These are phyloP conservation scores for Suillus placidus DNA, from an alignment of 768 basidiomycete genomes.

Conservation along the genomic window DNA sequence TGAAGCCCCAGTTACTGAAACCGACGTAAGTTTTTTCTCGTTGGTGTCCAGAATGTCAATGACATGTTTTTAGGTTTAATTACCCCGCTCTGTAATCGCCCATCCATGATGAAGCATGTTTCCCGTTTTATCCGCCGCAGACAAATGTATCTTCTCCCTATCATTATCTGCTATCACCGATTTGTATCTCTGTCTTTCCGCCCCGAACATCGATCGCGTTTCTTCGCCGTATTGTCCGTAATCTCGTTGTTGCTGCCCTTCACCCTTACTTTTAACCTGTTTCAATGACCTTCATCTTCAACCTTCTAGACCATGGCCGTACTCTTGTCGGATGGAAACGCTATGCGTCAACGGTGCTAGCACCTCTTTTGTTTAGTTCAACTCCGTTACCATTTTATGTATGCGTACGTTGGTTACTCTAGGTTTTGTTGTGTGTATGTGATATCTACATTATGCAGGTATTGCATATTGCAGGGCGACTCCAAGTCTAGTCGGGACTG, in stretches of 20 bases:
- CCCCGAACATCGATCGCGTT: constrained; percentile 8
- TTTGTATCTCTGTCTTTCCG: constrained; percentile 26
- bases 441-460: constrained; percentile 13
- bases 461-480: constrained; percentile 3
- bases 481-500: neutral
- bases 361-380: constrained; percentile 18
- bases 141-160: constrained; percentile 36
- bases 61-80: constrained; percentile 24
- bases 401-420: constrained; percentile 21
- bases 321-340: constrained; percentile 13
- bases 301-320: constrained; percentile 14
- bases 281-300: constrained; percentile 18
- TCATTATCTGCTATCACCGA: constrained; percentile 36
- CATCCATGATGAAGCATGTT: constrained; percentile 18
- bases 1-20: constrained; percentile 38
- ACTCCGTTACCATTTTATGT: constrained; percentile 19
- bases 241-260: constrained; percentile 16
- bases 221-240: constrained; percentile 23
- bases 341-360: constrained; percentile 7
- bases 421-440: constrained; percentile 18
- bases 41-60: constrained; percentile 6
- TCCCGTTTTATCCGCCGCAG: constrained; percentile 24
- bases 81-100: constrained; percentile 15
- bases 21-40: constrained; percentile 21
- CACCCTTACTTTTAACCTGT: constrained; percentile 27